Evolutionary conservation across 345 rosid genomes (phyloP).

Genomic region (Boechera divaricarpa): DNA sequence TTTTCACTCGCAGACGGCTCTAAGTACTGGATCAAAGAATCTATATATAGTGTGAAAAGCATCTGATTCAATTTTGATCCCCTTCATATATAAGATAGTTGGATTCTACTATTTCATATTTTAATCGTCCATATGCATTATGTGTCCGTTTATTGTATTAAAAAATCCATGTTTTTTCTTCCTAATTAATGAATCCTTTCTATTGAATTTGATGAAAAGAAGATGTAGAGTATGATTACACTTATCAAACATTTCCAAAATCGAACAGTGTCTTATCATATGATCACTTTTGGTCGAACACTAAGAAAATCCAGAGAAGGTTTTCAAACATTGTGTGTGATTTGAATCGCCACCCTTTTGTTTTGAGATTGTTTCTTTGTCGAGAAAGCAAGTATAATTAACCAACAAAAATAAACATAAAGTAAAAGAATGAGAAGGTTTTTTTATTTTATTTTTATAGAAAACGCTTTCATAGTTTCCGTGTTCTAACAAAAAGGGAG

Average conservation of each 20-base stretch:
- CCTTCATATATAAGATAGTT: conserved; percentile 33
- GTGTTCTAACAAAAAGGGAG: conserved; percentile 12
- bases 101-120: conserved; percentile 41
- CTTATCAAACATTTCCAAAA: conserved; percentile 24
- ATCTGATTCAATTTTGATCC: conserved; percentile 41
- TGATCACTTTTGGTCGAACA: conserved; percentile 40
- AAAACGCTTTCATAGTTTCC: conserved; percentile 13
- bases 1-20: conserved; percentile 38
- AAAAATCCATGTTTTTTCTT: conserved; percentile 15
- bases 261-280: conserved; percentile 13
- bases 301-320: conserved; percentile 11
- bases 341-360: conserved; percentile 12
- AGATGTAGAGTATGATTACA: conserved; percentile 6
- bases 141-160: conserved; percentile 20
- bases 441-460: not conserved
- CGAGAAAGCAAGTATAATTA: conserved; percentile 13
- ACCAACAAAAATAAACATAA: conserved; percentile 6
- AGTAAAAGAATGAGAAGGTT: conserved; percentile 12
- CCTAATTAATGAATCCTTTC: not conserved
- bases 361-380: conserved; percentile 26
- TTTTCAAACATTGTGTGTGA: conserved; percentile 5
- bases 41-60: conserved; percentile 44
- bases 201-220: conserved; percentile 4
- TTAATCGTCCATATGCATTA: conserved; percentile 23
- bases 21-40: conserved; percentile 21